Conservation (phyloP, 768 basidiomycete species). For the Cyclocybe cylindracea region DNA sequence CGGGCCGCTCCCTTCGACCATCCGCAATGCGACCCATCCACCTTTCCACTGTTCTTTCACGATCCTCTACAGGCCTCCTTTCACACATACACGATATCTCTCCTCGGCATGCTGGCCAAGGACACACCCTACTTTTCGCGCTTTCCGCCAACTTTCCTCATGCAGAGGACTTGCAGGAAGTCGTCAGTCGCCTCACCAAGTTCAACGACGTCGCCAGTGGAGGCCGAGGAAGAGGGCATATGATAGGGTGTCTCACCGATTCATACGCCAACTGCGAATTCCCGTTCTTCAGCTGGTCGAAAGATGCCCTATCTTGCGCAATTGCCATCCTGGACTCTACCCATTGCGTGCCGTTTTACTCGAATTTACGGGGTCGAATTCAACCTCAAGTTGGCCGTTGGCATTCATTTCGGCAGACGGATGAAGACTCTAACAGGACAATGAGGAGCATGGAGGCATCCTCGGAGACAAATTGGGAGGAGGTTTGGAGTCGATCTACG, state of each 20-base stretch:
- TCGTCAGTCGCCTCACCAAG: conserved; percentile 39
- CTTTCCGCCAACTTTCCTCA: conserved; percentile 44
- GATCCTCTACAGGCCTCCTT: conserved; percentile 35
- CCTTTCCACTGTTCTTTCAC: conserved; percentile 40
- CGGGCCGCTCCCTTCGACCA: too few relatives aligned
- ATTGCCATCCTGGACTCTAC: conserved; percentile 52
- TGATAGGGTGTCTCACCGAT: conserved; percentile 67
- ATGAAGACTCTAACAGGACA: conserved; percentile 19
- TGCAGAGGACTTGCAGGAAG: conserved; percentile 36
- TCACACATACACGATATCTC: conserved; percentile 33
- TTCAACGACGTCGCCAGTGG: conserved; percentile 20
- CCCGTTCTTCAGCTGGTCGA: conserved; percentile 1
- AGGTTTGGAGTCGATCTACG: conserved; percentile 37
- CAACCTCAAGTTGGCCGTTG: conserved; percentile 70
- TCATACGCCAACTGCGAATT: conserved; percentile 25
- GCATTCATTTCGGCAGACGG: conserved; percentile 57
- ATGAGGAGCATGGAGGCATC: conserved; percentile 1
- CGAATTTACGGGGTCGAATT: conserved; percentile 58
- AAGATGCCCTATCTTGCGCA: conserved; percentile 49
- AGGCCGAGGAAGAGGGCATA: conserved; percentile 12
- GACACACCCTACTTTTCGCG: conserved; percentile 48
- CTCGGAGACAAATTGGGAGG: conserved; percentile 12
- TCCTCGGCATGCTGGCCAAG: conserved; percentile 25
- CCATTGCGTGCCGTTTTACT: conserved; percentile 54
- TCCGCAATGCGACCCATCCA: conserved; percentile 28